Percentiles rank a stretch among this genome's conserved stretches.
phyloP scores from a whole-genome alignment of 2,329 filamentous ascomycete genomes.

The Diaporthe eres region DNA sequence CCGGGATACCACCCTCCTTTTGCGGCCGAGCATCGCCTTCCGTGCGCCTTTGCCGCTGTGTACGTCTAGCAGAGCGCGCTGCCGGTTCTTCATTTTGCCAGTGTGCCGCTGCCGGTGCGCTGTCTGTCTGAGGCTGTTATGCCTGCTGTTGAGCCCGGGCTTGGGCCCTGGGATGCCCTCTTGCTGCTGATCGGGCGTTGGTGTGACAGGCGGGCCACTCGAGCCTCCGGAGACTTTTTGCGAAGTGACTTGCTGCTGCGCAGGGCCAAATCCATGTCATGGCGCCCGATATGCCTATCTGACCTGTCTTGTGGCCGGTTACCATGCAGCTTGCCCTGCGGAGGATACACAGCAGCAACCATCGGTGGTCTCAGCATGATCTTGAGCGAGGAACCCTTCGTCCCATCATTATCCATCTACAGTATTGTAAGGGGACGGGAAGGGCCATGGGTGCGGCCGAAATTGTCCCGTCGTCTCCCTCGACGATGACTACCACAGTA shows the following conservation, averaged over 20 bases:
- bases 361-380: conserved; percentile 21
- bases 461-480: conserved; percentile 5
- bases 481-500: background rate
- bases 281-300: background rate
- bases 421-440: conserved; percentile 1
- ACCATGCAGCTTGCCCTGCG: conserved; percentile 35
- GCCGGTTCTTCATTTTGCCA: background rate
- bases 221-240: conserved; percentile 13
- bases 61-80: background rate
- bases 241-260: conserved; percentile 25
- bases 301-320: conserved; percentile 13
- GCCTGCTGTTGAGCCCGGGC: background rate
- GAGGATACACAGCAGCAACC: conserved; percentile 8
- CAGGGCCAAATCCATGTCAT: conserved; percentile 9
- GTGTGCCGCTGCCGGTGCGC: background rate
- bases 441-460: conserved; percentile 20
- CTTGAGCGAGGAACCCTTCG: conserved; percentile 27
- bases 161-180: background rate
- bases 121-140: background rate
- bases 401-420: background rate
- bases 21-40: conserved; percentile 31
- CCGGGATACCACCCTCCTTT: conserved; percentile 30
- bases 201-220: conserved; percentile 22
- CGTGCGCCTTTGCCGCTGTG: conserved; percentile 16
- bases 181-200: conserved; percentile 24